Base-by-base conservation (phyloP, 345 rosid genomes). In the Dimocarpus longan region DNA sequence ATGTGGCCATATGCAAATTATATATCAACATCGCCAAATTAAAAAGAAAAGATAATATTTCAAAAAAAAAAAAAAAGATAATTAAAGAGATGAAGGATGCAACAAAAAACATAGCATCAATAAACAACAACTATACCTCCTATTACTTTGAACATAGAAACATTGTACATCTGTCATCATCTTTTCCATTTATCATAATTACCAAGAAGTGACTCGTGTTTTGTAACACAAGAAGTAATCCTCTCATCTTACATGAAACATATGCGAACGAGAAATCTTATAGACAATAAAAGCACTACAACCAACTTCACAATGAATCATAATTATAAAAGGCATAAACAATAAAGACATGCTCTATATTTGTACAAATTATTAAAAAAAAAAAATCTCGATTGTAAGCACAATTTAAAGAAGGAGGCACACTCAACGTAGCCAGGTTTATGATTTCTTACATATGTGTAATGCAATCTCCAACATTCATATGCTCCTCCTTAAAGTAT, bases 131-230 rank as follows among this genome's bases (percentile, higher is more conserved):
- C 16, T 19, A 4, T 94, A 89, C 98, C 85, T 96, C 98, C 75
- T 90, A 97, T 82, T 96, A 98, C 85, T 93, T 94, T 76, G 98
- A 92, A 83, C 94, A 96, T 43, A 96, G 86, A 88, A 88, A 94
- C 98, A 96, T 91, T 6, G 92, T 90, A 84, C 94, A 90, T 97
- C 99, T 96, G 89, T 74, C 76, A 92, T 75, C 71, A 83, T 66
- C 77, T 67, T 75, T 76, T 74, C 64, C 81, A 68, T 76, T 80
- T 52, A 85, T 57, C 57, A 84, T 18, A 76, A 74, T 40, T 63
- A 72, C 59, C 63, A 70, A 74, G 1, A 66, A 76, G 28, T 32
- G 71, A 66, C 50, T n/a, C 28, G 26, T 65, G 39, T 50, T 48
- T 66, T 44, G 70, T 10, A 40, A 71, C 18, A 78, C 28, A 46